Evolutionary conservation across 2,329 filamentous ascomycete species (phyloP).

Genomic region (Scorias spongiosa): DNA sequence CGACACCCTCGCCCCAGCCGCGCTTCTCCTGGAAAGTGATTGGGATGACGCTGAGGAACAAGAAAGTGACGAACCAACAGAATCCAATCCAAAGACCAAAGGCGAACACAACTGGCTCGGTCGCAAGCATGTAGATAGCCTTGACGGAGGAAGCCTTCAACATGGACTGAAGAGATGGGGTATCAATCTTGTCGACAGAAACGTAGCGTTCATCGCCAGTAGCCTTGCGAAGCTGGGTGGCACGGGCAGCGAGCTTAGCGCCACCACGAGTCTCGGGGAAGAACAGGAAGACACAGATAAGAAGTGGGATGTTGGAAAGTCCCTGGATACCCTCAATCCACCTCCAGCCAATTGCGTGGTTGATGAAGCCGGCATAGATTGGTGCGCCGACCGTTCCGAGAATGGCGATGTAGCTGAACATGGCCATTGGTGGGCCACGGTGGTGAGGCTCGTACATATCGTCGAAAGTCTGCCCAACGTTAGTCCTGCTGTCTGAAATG

Average conservation of each 20-base stretch:
- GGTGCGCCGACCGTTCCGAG: conserved; percentile 38
- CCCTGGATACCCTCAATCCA: conserved; percentile 42
- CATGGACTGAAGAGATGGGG: conserved; percentile 32
- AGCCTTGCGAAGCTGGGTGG: conserved; percentile 30
- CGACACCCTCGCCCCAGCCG: conserved; percentile 36
- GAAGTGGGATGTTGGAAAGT: conserved; percentile 34
- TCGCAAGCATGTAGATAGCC: conserved; percentile 34
- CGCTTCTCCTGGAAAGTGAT: conserved; percentile 38
- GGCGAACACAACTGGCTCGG: conserved; percentile 34
- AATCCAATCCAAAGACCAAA: conserved; percentile 39
- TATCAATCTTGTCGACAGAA: conserved; percentile 36
- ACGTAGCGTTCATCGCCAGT: conserved; percentile 37
- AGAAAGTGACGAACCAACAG: conserved; percentile 39
- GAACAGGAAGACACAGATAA: conserved; percentile 28
- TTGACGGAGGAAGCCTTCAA: conserved; percentile 36
- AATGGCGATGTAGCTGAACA: conserved; percentile 35
- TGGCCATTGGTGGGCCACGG: conserved; percentile 32
- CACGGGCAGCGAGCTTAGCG: conserved; percentile 34
- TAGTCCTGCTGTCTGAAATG: too few species aligned
- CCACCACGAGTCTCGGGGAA: conserved; percentile 34
- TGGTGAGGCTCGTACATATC: conserved; percentile 34
- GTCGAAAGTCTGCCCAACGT: conserved; percentile 20
- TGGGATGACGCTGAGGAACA: conserved; percentile 37
- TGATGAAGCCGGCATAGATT: conserved; percentile 40
- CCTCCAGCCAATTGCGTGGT: conserved; percentile 37